phyloP scores from a whole-genome alignment of 2,329 filamentous ascomycete species.

The Elsinoe arachidis region DNA sequence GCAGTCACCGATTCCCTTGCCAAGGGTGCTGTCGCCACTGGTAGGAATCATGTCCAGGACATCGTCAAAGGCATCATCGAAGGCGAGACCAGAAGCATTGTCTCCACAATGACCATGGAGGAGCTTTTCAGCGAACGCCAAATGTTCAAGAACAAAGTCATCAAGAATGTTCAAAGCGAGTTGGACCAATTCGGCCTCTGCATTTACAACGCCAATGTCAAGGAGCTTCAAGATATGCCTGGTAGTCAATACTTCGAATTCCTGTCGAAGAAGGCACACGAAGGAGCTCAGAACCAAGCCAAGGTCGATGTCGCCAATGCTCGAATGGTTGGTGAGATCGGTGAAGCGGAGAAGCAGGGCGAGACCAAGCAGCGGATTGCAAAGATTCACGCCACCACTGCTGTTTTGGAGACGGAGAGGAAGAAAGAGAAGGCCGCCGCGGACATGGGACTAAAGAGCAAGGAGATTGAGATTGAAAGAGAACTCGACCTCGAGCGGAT shows the following conservation, averaged over 20 bases:
- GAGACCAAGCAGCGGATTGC: constrained; percentile 78
- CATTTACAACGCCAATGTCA: constrained; percentile 66
- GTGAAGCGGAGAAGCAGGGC: constrained; percentile 69
- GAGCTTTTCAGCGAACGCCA: constrained; percentile 75
- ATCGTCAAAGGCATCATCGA: constrained; percentile 89
- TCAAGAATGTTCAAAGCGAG: constrained; percentile 62
- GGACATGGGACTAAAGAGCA: constrained; percentile 65
- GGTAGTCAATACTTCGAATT: constrained; percentile 77
- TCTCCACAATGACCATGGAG: constrained; percentile 87
- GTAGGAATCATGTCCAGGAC: constrained; percentile 62
- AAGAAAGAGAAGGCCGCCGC: constrained; percentile 73
- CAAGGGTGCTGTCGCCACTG: constrained; percentile 34
- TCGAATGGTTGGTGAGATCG: constrained; percentile 58
- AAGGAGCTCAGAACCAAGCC: constrained; percentile 75
- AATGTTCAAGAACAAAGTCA: constrained; percentile 62
- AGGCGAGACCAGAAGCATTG: constrained; percentile 74
- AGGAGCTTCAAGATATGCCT: constrained; percentile 76
- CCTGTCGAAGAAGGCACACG: constrained; percentile 73
- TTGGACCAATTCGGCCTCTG: constrained; percentile 67
- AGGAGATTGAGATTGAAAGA: constrained; percentile 62
- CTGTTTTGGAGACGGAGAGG: constrained; percentile 74
- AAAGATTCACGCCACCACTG: constrained; percentile 79
- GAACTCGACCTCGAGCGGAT: constrained; percentile 71
- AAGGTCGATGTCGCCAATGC: constrained; percentile 53
- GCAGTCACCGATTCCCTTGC: constrained; percentile 26